Conservation (phyloP, 2,329 filamentous ascomycete species). For the Orbilia javanica region DNA sequence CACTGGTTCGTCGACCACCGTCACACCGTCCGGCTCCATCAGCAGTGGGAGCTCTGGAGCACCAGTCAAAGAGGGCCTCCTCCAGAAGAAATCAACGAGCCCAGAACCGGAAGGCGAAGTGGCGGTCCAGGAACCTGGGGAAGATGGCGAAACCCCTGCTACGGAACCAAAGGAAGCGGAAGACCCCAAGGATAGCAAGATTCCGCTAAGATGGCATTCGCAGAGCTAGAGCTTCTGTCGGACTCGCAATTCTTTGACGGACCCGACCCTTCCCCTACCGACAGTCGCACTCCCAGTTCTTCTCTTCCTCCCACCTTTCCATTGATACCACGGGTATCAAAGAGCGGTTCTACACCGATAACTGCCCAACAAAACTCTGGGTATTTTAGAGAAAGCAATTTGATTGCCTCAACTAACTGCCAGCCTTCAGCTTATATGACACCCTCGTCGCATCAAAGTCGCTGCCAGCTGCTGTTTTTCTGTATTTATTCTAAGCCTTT, state of each 20-base stretch:
- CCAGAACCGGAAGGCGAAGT: conserved; percentile 61
- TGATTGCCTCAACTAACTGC: not conserved
- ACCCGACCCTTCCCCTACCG: not conserved
- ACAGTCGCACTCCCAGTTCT: not conserved
- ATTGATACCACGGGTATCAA: not conserved
- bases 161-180: conserved; percentile 56
- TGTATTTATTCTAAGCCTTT: conserved; percentile 14
- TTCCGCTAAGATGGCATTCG: conserved; percentile 48
- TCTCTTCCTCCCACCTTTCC: not conserved
- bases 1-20: conserved; percentile 40
- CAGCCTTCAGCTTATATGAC: not conserved
- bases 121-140: conserved; percentile 59
- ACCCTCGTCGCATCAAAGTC: not conserved
- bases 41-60: conserved; percentile 53
- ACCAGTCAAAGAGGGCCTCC: conserved; percentile 60
- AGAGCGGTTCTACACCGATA: no score
- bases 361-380: not conserved
- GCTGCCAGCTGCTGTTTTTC: conserved; percentile 2
- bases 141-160: conserved; percentile 56
- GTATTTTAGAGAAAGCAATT: not conserved
- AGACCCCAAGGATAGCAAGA: conserved; percentile 33
- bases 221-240: conserved; percentile 45
- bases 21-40: conserved; percentile 56
- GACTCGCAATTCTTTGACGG: not conserved
- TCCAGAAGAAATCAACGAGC: conserved; percentile 50